Conservation (phyloP, 1,139 yeast genomes). For the Schwanniomyces etchellsii region DNA sequence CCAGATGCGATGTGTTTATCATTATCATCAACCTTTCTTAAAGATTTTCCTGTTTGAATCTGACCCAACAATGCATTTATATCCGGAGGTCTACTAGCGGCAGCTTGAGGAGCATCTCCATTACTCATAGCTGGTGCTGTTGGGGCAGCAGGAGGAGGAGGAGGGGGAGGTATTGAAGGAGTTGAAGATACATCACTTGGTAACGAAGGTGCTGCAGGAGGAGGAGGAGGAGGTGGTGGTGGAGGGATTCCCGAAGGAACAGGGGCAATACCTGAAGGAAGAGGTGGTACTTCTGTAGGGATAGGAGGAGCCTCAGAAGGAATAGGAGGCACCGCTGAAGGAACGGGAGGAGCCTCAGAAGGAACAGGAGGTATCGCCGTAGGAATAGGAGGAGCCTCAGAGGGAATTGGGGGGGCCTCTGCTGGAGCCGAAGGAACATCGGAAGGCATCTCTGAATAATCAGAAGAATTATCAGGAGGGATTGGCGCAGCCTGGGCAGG, state of each 20-base stretch:
- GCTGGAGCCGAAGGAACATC: too few species aligned
- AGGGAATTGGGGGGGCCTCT: constrained; percentile 9
- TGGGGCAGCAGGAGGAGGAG: constrained; percentile 15
- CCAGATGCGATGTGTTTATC: constrained; percentile 41
- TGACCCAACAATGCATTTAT: constrained; percentile 50
- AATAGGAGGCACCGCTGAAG: constrained; percentile 7
- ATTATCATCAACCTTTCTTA: constrained; percentile 43
- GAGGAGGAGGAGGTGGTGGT: constrained; percentile 26
- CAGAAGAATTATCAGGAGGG: too few species aligned
- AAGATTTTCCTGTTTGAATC: constrained; percentile 46
- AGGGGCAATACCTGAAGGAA: constrained; percentile 8
- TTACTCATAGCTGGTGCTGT: constrained; percentile 26
- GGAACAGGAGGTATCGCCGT: constrained; percentile 14
- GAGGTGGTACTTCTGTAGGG: constrained; percentile 13
- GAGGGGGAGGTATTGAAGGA: constrained; percentile 17
- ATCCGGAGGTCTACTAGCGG: constrained; percentile 19
- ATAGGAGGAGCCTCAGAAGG: constrained; percentile 12
- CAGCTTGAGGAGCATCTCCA: constrained; percentile 22
- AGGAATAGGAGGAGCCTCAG: constrained; percentile 14
- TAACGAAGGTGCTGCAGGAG: constrained; percentile 16
- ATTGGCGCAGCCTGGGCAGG: too few species aligned
- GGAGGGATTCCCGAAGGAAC: constrained; percentile 23
- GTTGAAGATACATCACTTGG: constrained; percentile 15
- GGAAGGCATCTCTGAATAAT: too few species aligned
- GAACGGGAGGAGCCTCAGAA: constrained; percentile 15